Evolutionary conservation across 2,329 filamentous ascomycete species (phyloP), one percentile per base, ranked within the genome.

Genomic region (Exophiala alcalophila): DNA sequence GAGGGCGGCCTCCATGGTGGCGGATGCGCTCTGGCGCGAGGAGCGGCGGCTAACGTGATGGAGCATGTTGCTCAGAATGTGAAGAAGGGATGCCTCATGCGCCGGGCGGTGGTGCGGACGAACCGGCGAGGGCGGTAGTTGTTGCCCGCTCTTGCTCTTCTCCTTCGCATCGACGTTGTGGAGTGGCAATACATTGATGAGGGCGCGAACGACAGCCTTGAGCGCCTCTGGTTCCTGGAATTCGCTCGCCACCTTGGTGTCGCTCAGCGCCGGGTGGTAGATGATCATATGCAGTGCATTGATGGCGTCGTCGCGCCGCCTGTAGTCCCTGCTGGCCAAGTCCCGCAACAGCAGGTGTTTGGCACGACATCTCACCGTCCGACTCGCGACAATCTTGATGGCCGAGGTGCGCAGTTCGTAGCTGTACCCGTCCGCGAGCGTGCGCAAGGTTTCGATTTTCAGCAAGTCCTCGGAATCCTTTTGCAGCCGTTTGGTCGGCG

Each of bases 371-470:
- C 66, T 67, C 4, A 65, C 64, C 2, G 65, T 65, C 41, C 70
- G 60, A 43, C 71, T 68, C 5, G 65, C 64, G 7, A 73, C 64
- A 3, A 73, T 72, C 29, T 66, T 68, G 34, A 72, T 55, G 14
- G 70, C 64, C 29, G 84, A 82, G 47, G 86, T 81, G 52, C 81
- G 74, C 50, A 90, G 83, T 14, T 83, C 77, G 57, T 78, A 82
- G 62, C 82, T 91, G 47, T 83, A 83, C 61, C 84, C 84, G 37
- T 76, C 71, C 9, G 85, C 68, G 3, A 90, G 72, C 51, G 79
- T 83, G 37, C 80, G 71, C 7, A 90, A 69, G 0, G 85, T 89
- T 28, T 74, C 71, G 8, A 80, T 46, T 27, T 49, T 52, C 8
- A 52, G 38, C 11, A 45, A 42, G 18, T 52, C 49, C 36, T 52